Evolutionary conservation across 2,329 filamentous ascomycete genomes (phyloP).

Genomic region (Sporothrix inflata): DNA sequence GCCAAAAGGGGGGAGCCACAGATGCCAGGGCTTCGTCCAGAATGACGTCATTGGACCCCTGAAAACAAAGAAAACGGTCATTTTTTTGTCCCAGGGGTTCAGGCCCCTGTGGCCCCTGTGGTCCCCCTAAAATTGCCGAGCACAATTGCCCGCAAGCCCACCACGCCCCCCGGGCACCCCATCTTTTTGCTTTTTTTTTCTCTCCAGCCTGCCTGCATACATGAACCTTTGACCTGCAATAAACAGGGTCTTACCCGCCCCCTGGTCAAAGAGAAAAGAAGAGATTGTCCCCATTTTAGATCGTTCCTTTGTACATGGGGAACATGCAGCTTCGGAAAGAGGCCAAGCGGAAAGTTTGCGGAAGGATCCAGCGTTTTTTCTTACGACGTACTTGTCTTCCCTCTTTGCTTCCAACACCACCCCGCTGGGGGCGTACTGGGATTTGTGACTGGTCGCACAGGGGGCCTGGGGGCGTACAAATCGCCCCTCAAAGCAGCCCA

Average conservation of each 20-base stretch:
- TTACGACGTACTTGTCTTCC: no score
- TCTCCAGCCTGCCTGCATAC: not conserved
- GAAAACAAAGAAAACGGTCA: not conserved
- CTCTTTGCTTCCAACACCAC: not conserved
- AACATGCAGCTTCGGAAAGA: no score
- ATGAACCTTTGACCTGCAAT: not conserved
- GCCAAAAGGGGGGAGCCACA: not conserved
- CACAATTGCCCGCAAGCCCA: not conserved
- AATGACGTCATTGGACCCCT: constrained; percentile 21
- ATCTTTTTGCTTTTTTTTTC: not conserved
- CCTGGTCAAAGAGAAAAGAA: not conserved
- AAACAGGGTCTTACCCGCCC: not conserved
- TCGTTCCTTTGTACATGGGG: no score
- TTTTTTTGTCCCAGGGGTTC: constrained; percentile 5
- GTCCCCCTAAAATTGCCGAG: not conserved
- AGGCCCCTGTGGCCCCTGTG: not conserved
- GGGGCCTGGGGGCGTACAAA: not conserved
- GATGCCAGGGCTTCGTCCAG: not conserved
- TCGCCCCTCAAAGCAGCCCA: not conserved
- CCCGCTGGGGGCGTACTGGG: no score
- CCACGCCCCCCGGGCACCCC: no score
- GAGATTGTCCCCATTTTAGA: no score
- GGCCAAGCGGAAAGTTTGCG: no score
- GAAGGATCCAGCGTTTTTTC: no score
- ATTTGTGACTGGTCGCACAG: not conserved